A percentile compares a stretch with the other conserved stretches of the same genome.
Conservation (phyloP, 2,329 filamentous ascomycete genomes). For the Hawksworthiomyces lignivorus region DNA sequence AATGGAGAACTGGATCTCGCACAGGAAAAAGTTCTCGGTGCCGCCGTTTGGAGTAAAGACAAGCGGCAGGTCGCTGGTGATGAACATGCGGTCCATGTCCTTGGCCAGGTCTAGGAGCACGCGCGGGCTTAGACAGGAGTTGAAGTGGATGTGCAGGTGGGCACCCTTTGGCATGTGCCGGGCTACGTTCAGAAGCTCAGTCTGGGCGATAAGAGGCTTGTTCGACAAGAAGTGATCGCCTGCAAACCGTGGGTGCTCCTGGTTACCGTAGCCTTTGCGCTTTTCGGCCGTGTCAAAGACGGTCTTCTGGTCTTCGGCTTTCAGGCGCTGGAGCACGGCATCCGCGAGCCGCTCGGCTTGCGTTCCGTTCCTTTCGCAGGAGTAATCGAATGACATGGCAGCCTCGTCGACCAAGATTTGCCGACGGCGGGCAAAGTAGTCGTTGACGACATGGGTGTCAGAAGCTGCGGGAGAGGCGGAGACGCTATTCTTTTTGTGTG, state of each 20-base stretch:
- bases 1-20: constrained; percentile 58
- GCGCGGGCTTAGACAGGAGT: constrained; percentile 58
- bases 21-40: constrained; percentile 36
- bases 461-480: no score
- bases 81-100: constrained; percentile 58
- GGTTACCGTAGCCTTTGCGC: constrained; percentile 32
- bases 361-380: constrained; percentile 25
- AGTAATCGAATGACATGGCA: constrained; percentile 33
- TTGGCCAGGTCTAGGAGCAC: constrained; percentile 49
- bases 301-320: constrained; percentile 25
- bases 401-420: constrained; percentile 26
- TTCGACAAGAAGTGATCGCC: constrained; percentile 55
- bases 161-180: constrained; percentile 60
- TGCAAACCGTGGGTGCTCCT: constrained; percentile 36
- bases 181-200: constrained; percentile 50
- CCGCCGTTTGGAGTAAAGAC: constrained; percentile 23
- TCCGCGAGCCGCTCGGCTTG: constrained; percentile 30
- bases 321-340: constrained; percentile 31
- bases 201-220: constrained; percentile 43
- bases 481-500: no score
- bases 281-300: constrained; percentile 28
- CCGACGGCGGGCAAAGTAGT: constrained; percentile 25
- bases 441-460: background rate
- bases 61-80: constrained; percentile 53
- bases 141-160: constrained; percentile 71